Percentiles rank a stretch among this genome's conserved stretches.
phyloP scores from a whole-genome alignment of 2,329 filamentous ascomycete genomes.

The Ophiostoma sp. region DNA sequence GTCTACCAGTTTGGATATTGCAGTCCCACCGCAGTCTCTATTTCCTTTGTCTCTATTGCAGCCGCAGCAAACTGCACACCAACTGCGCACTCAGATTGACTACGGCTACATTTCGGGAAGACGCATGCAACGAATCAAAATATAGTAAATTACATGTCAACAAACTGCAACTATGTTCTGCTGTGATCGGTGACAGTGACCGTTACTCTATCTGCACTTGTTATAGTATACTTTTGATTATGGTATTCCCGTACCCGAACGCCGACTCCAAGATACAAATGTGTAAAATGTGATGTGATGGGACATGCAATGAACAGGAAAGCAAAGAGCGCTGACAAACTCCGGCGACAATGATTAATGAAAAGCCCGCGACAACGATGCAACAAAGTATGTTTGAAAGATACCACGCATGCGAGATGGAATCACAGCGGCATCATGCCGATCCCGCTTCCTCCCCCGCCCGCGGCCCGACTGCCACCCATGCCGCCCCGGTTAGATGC shows the following conservation, averaged over 20 bases:
- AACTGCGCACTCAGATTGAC: conserved; percentile 11
- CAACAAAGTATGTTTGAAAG: neutral
- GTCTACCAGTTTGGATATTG: no score
- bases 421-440: conserved; percentile 29
- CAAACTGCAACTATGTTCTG: no score
- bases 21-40: neutral
- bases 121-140: conserved; percentile 11
- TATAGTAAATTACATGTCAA: neutral
- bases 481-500: conserved; percentile 11
- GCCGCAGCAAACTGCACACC: conserved; percentile 11
- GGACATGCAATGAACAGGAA: no score
- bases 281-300: no score
- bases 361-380: neutral
- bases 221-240: no score
- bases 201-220: no score
- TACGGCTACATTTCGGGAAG: neutral
- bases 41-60: conserved; percentile 10
- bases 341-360: no score
- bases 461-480: neutral
- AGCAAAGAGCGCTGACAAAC: no score
- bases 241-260: no score
- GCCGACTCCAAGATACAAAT: no score
- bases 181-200: no score
- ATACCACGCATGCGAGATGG: neutral
- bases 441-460: conserved; percentile 22